Conservation (phyloP, 2,329 filamentous ascomycete species). For the Xylariales sp. region DNA sequence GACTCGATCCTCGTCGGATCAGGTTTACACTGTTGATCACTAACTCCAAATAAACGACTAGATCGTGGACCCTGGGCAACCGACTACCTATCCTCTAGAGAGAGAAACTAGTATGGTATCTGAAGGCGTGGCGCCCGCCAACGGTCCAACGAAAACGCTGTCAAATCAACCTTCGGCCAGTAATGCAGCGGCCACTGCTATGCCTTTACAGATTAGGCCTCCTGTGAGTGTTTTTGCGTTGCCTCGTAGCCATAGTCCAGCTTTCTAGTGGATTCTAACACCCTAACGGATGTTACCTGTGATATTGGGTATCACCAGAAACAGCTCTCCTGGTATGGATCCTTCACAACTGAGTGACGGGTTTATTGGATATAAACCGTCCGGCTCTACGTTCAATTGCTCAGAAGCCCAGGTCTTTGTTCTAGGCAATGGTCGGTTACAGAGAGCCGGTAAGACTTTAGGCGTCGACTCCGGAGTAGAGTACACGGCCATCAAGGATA, state of each 20-base stretch:
- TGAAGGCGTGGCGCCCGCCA: not conserved
- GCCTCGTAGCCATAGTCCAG: not conserved
- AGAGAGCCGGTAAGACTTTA: constrained; percentile 24
- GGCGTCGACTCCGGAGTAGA: constrained; percentile 34
- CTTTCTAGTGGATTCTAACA: not conserved
- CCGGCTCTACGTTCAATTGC: constrained; percentile 30
- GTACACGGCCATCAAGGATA: constrained; percentile 34
- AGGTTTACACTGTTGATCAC: not conserved
- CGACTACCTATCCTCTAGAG: no score
- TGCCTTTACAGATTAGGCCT: not conserved
- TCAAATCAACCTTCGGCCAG: not conserved
- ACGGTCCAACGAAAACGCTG: constrained; percentile 1
- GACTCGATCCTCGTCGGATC: not conserved
- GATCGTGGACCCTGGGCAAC: not conserved
- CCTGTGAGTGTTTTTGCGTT: constrained; percentile 5
- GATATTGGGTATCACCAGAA: constrained; percentile 9
- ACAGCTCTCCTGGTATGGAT: not conserved
- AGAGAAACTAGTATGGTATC: not conserved
- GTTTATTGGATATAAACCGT: constrained; percentile 33
- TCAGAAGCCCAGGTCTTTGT: constrained; percentile 34
- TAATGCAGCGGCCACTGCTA: not conserved
- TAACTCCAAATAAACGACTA: not conserved
- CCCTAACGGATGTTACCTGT: constrained; percentile 11
- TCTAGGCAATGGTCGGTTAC: constrained; percentile 28
- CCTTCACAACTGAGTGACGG: constrained; percentile 20